phyloP scores from a whole-genome alignment of 768 basidiomycete genomes.

The Podaxis rugospora region DNA sequence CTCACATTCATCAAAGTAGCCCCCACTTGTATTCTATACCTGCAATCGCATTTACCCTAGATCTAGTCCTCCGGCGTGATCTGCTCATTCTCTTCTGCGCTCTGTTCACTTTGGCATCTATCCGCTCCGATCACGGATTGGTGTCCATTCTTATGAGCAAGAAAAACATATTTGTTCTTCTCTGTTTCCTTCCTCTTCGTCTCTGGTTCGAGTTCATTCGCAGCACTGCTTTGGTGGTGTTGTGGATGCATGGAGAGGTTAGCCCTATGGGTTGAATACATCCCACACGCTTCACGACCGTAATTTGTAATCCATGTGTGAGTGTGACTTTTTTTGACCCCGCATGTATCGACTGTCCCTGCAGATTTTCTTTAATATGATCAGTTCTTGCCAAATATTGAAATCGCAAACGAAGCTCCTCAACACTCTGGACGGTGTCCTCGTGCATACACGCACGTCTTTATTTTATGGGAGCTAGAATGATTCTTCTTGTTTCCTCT shows the following conservation, averaged over 20 bases:
- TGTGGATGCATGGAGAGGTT: constrained; percentile 10
- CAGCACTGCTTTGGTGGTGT: not conserved
- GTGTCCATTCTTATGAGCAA: constrained; percentile 87
- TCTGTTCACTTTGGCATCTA: constrained; percentile 87
- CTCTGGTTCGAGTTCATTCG: not conserved
- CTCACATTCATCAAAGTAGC: constrained; percentile 6
- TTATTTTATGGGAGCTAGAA: constrained; percentile 90
- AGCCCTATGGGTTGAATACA: constrained; percentile 14
- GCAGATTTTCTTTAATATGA: not conserved
- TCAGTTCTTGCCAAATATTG: not conserved
- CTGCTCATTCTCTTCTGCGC: constrained; percentile 25
- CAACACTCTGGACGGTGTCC: constrained; percentile 93
- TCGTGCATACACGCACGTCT: constrained; percentile 67
- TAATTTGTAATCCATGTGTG: not conserved
- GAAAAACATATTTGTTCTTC: constrained; percentile 23
- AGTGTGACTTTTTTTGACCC: no score
- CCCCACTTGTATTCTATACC: constrained; percentile 17
- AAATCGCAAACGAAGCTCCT: constrained; percentile 50
- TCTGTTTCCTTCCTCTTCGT: constrained; percentile 10
- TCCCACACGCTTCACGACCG: not conserved
- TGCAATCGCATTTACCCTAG: constrained; percentile 16
- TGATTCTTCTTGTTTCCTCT: constrained; percentile 15
- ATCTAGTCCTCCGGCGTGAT: constrained; percentile 10
- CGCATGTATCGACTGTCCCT: not conserved
- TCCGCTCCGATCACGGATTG: constrained; percentile 57